phyloP scores from a whole-genome alignment of 176 grass and related monocot species.

The Avena eriantha region DNA sequence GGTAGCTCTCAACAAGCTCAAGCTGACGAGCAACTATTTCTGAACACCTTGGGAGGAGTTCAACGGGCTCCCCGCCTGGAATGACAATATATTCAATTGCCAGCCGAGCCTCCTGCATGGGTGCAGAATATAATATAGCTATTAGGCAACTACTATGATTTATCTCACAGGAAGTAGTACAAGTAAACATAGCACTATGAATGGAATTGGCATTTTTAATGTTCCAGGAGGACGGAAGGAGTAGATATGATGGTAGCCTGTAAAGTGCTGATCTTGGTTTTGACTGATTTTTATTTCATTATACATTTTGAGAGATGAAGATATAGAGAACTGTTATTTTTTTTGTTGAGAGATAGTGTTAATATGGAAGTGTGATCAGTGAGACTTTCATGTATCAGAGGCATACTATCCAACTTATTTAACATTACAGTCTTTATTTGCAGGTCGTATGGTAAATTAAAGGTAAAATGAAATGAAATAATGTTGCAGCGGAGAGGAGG shows the following conservation, averaged over 20 bases:
- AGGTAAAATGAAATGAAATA: constrained; percentile 12
- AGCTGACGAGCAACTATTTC: constrained; percentile 94
- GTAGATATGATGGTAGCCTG: not conserved
- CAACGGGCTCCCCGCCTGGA: constrained; percentile 85
- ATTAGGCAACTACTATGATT: constrained; percentile 25
- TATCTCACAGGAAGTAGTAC: constrained; percentile 20
- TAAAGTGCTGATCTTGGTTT: not conserved
- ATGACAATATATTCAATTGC: constrained; percentile 98
- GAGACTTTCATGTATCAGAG: not conserved
- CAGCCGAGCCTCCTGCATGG: constrained; percentile 75
- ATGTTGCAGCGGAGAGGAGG: not conserved
- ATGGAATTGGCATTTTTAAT: not conserved
- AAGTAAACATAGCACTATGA: constrained; percentile 4
- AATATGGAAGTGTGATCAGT: not conserved
- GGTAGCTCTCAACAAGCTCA: constrained; percentile 96
- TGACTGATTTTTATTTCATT: not conserved
- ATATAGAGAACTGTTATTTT: not conserved
- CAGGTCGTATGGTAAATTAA: constrained; percentile 5
- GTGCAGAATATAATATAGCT: not conserved
- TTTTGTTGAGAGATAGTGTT: not conserved
- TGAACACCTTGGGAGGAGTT: constrained; percentile 95
- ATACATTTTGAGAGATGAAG: constrained; percentile 1
- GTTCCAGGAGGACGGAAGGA: not conserved
- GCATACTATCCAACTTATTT: not conserved
- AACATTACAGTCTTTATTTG: too few relatives aligned